Conservation (phyloP, 345 rosid genomes). For the Gossypium australe region DNA sequence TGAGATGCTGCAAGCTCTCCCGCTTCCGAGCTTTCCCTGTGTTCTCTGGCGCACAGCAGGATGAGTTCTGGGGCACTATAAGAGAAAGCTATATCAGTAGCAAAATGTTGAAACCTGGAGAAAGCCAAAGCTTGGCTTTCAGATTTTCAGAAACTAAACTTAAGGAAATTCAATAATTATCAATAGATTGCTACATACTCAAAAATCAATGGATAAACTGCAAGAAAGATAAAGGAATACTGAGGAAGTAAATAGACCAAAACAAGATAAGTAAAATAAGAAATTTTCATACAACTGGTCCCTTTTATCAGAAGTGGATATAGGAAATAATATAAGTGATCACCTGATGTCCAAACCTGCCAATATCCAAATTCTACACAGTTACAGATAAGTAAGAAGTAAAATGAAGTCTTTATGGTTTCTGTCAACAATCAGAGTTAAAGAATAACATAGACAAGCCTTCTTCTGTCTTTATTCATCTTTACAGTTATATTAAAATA, state of each 20-base stretch:
- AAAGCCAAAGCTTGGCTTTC: background rate
- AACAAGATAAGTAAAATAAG: background rate
- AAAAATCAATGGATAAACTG: background rate
- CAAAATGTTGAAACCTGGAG: background rate
- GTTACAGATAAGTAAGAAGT: background rate
- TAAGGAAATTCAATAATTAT: background rate
- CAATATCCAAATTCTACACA: background rate
- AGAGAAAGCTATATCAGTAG: conserved; percentile 19
- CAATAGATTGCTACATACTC: background rate
- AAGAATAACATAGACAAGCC: background rate
- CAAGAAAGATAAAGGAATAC: background rate
- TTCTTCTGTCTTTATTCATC: background rate
- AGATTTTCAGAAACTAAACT: background rate
- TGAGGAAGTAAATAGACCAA: background rate
- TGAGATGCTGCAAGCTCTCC: conserved; percentile 50
- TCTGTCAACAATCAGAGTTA: background rate
- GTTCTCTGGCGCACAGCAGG: conserved; percentile 56
- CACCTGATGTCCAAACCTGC: background rate
- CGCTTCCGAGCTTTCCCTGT: conserved; percentile 44
- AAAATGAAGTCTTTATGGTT: background rate
- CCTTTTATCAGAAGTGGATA: background rate
- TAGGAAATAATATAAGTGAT: background rate
- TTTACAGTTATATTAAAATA: background rate
- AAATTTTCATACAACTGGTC: background rate
- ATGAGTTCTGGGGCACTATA: conserved; percentile 62